A percentile compares a stretch with the other conserved stretches of the same genome.
These are phyloP conservation scores for Tephrocybe rancida DNA, from an alignment of 768 basidiomycete genomes.

Conservation along the genomic window DNA sequence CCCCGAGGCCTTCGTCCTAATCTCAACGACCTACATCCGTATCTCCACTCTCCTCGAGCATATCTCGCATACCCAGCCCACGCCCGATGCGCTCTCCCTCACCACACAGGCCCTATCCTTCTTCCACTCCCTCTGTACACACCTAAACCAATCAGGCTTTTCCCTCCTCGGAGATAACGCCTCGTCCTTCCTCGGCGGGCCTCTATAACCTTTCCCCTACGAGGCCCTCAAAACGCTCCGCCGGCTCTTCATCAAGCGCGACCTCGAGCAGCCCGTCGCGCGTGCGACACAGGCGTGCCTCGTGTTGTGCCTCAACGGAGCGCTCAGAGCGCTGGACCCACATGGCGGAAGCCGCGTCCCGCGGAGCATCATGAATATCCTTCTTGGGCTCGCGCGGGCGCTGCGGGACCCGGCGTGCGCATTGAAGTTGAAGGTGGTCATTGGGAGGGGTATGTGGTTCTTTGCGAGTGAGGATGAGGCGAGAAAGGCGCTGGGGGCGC, in stretches of 20 bases:
- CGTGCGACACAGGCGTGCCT: constrained; percentile 27
- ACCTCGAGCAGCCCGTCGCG: constrained; percentile 22
- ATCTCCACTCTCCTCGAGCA: constrained; percentile 22
- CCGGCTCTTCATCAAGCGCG: constrained; percentile 34
- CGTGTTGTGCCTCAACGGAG: constrained; percentile 30
- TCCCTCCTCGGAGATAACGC: constrained; percentile 31
- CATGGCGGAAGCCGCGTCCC: constrained; percentile 17
- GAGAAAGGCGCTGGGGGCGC: constrained; percentile 22
- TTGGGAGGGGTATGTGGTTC: neutral
- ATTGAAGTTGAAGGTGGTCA: neutral
- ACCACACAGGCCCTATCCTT: constrained; percentile 21
- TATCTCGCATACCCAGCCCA: constrained; percentile 13
- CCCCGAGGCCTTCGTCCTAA: neutral
- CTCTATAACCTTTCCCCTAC: constrained; percentile 30
- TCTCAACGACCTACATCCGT: neutral
- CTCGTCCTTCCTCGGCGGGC: constrained; percentile 20
- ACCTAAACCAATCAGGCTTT: constrained; percentile 33
- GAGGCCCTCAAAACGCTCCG: constrained; percentile 41
- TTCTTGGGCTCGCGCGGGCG: neutral
- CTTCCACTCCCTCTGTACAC: constrained; percentile 23
- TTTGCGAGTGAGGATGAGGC: constrained; percentile 27
- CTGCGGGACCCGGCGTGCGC: neutral
- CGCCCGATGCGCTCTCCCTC: constrained; percentile 13
- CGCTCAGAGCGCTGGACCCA: constrained; percentile 23
- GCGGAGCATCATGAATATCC: neutral